Evolutionary conservation across 2,329 filamentous ascomycete species (phyloP).

Genomic region (Talaromyces piceae): DNA sequence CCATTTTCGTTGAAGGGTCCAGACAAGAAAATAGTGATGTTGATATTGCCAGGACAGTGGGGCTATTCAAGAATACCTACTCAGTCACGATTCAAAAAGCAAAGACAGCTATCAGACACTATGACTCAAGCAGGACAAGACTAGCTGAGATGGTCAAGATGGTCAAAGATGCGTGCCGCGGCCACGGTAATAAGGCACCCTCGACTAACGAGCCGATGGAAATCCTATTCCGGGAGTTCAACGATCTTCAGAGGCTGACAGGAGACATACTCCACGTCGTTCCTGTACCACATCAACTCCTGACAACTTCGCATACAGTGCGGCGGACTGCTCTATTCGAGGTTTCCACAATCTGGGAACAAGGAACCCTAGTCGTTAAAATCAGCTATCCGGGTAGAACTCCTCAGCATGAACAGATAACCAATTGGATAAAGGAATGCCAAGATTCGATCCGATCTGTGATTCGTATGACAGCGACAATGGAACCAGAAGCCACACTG

Average conservation of each 20-base stretch:
- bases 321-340: background rate
- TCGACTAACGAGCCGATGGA: background rate
- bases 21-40: conserved; percentile 37
- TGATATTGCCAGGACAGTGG: conserved; percentile 40
- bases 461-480: background rate
- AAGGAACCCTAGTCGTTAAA: background rate
- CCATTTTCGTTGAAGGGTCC: conserved; percentile 38
- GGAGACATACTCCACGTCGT: background rate
- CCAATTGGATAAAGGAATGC: background rate
- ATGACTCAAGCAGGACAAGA: background rate
- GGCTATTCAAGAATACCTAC: background rate
- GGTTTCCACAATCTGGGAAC: background rate
- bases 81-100: background rate
- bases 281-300: background rate
- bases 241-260: background rate
- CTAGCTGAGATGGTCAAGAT: background rate
- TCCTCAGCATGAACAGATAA: background rate
- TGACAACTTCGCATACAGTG: background rate
- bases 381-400: background rate
- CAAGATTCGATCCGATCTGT: background rate
- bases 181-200: background rate
- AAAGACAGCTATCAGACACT: background rate
- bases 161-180: background rate
- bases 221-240: background rate
- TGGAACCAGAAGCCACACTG: background rate